A percentile compares a stretch with the other conserved stretches of the same genome.
These are phyloP conservation scores for Rheum nobile DNA, from an alignment of 148 eudicot species.

Conservation along the genomic window DNA sequence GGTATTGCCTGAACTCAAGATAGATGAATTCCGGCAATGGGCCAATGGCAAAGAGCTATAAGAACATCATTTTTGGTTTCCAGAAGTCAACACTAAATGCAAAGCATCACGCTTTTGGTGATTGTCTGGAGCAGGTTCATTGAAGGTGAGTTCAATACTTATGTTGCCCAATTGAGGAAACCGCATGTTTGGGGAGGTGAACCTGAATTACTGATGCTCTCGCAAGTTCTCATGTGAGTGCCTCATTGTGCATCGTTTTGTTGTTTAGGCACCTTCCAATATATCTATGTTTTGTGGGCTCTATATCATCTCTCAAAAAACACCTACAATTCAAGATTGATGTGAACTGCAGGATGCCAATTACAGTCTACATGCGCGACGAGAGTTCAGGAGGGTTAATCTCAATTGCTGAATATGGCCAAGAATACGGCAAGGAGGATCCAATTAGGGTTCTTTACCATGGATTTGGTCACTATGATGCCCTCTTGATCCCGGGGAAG, in stretches of 20 bases:
- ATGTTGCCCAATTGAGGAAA: conserved; percentile 65
- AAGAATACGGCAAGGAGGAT: conserved; percentile 79
- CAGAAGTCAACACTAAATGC: background rate
- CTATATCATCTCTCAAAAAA: background rate
- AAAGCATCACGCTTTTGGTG: background rate
- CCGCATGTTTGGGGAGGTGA: conserved; percentile 99
- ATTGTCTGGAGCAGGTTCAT: conserved; percentile 57
- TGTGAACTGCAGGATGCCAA: conserved; percentile 67
- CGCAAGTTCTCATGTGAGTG: conserved; percentile 78
- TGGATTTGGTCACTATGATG: conserved; percentile 94
- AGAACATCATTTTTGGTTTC: background rate
- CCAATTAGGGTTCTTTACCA: conserved; percentile 76
- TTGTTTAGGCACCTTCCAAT: background rate
- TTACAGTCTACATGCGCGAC: conserved; percentile 81
- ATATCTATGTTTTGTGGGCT: background rate
- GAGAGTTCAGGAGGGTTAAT: conserved; percentile 61
- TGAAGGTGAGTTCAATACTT: conserved; percentile 81
- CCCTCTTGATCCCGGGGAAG: conserved; percentile 54
- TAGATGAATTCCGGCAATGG: background rate
- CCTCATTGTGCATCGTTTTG: background rate
- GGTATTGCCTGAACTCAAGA: background rate
- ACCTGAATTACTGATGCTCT: conserved; percentile 93
- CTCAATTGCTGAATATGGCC: conserved; percentile 91
- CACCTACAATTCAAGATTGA: background rate
- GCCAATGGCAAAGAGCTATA: background rate